Base-by-base conservation (phyloP, 2,329 filamentous ascomycete genomes). In the Sporothrix humicola region DNA sequence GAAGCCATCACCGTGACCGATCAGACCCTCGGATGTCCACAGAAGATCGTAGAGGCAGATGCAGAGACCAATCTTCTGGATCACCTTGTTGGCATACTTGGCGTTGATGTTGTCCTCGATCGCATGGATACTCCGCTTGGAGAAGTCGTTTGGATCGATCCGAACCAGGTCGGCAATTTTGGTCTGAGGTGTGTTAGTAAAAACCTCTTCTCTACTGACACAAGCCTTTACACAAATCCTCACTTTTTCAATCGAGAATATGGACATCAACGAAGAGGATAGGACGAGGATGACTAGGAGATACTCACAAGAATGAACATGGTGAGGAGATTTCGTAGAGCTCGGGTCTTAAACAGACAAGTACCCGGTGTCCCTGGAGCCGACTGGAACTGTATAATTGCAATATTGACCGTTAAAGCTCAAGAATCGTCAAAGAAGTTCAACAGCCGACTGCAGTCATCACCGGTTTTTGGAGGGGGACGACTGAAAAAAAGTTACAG, bases 41-140 rank as follows among this genome's bases (percentile, higher is more conserved):
- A 97, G 84, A 13, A 99, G 85, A 80, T 98, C 96, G 84, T 96
- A 98, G 78, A 99, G 89, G 80, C 93, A 95, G 77, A 99, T 92
- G 80, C 94, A 98, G 3, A 99, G 90, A 12, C 96, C 96, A 74
- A 98, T 91, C 80, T 96, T 96, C 81, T 97, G 95, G 75, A 99
- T 94, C 54, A 93, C 92, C 83, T 95, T 96, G 84, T 99, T 98
- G 74, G 95, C 91, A 82, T 98, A 99, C 83, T 99, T 99, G 76
- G 91, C 88, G 81, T 99, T 98, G 84, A 99, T 96, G 79, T 96
- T 96, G 84, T 99, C 95, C 83, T 98, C 94, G 76, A 99, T 93
- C 0, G 94, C 94, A 76, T 94, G 88, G 46, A 90, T 88, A 79
- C 93, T 97, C 75, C 90, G 87, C 82, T 96, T 96, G 75, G 90